phyloP scores from a whole-genome alignment of 305 asterid species.

The Fraxinus velutina region DNA sequence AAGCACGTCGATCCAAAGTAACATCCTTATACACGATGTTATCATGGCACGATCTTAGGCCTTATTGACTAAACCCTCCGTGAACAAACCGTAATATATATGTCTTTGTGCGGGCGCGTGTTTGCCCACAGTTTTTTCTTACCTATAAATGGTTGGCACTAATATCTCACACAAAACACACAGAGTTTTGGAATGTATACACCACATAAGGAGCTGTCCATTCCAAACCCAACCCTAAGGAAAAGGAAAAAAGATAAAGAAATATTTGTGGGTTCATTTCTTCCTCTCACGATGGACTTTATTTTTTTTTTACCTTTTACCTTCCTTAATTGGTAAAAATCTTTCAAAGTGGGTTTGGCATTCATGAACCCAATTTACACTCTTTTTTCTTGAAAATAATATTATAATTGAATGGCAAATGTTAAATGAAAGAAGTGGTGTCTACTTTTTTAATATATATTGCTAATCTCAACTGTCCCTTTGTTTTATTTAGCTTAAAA shows the following conservation, averaged over 20 bases:
- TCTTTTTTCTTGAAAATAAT: neutral
- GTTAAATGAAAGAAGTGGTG: neutral
- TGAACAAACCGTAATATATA: slow-evolving; percentile 3
- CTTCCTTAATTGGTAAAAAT: slow-evolving; percentile 33
- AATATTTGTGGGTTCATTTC: slow-evolving; percentile 26
- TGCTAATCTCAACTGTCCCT: neutral
- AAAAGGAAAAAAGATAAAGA: neutral
- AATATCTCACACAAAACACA: neutral
- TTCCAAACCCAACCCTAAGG: slow-evolving; percentile 35
- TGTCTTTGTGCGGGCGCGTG: neutral
- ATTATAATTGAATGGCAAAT: neutral
- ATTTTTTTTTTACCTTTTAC: slow-evolving; percentile 3
- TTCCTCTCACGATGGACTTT: slow-evolving; percentile 24
- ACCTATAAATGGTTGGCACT: neutral
- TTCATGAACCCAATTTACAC: slow-evolving; percentile 2
- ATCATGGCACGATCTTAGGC: neutral
- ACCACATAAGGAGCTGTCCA: slow-evolving; percentile 33
- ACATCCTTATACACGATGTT: neutral
- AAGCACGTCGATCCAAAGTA: neutral
- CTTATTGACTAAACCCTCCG: neutral
- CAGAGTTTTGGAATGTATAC: too few species aligned
- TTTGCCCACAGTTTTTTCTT: neutral
- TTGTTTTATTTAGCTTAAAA: neutral
- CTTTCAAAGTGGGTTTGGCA: slow-evolving; percentile 22
- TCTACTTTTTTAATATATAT: neutral